Percentiles rank a stretch among this genome's conserved stretches.
Evolutionary conservation across 148 eudicot species (phyloP).

Genomic region (Agrostemma githago): DNA sequence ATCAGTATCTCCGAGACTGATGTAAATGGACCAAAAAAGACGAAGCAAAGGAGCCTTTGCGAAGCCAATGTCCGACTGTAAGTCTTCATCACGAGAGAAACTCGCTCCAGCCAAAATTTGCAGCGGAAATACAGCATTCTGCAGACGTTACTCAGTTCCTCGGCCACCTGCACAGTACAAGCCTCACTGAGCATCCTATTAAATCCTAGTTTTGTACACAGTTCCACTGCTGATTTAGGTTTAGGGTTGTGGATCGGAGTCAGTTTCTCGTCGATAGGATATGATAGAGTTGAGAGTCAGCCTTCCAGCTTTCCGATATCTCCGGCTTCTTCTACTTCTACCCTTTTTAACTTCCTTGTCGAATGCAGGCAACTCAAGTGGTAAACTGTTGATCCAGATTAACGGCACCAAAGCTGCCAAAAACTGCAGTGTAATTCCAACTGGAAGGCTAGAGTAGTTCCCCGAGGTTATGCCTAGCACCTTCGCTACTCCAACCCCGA

Average conservation of each 20-base stretch:
- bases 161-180: neutral
- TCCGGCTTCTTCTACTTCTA: conserved; percentile 45
- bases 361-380: conserved; percentile 25
- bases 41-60: neutral
- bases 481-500: conserved; percentile 75
- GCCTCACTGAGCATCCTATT: neutral
- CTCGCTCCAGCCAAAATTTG: neutral
- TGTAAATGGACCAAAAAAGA: neutral
- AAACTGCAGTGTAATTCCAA: conserved; percentile 64
- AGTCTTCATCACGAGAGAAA: neutral
- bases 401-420: conserved; percentile 71
- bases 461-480: conserved; percentile 58
- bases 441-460: conserved; percentile 53
- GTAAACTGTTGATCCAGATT: conserved; percentile 50
- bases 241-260: conserved; percentile 38
- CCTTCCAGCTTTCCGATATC: conserved; percentile 51
- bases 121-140: no score
- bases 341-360: conserved; percentile 47
- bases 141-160: no score
- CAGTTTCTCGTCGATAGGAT: conserved; percentile 47
- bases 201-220: neutral
- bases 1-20: neutral
- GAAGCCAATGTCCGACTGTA: neutral
- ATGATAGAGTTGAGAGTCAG: conserved; percentile 36
- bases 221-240: neutral